Base-by-base conservation (phyloP, 164 flowering plant species). In the Amborella trichopoda region DNA sequence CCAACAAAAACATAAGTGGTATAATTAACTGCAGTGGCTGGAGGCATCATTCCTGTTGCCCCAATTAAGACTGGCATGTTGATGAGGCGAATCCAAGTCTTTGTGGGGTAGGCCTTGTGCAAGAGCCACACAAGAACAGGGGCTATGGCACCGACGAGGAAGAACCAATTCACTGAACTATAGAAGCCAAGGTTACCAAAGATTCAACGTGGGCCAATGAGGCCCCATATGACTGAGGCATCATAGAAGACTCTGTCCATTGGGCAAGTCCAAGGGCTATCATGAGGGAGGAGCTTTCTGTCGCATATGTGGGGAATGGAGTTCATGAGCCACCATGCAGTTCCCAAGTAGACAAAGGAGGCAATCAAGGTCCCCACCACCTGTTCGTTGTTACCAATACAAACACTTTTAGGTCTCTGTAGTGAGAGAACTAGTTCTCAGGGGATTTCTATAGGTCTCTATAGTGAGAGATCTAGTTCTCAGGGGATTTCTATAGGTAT, bases 241-340 rank as follows among this genome's bases (percentile, higher is more conserved):
- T 89, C 90, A 24, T 76, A 85, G 58, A 82, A 81, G 3, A 85
- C 90, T 1, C 55, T 69, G 58, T 82, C 87, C 5, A 48, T 13
- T 0, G 95, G 95, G 51, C 97, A 89, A 0, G 94, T 85, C 90
- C 94, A 89, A 6, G 64, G 65, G 54, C 80, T 81, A 54, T 64
- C 50, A 3, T 77, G 42, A 0, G 76, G 50, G 13, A 63, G 44
- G n/a, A 62, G 34, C 6, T 65, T 39, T 2, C 62, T 42, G 14
- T 76, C 64, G 20, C 97, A 85, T 1, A 89, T 69, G 54, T 71
- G 54, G 0, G 81, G 63, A 42, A 85, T 78, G 20, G 65, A 64
- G 18, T 71, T 80, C 76, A 85, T 69, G 25, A 89, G 72, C 93
- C 85, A 85, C 95, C 95, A 89, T 22, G 87, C 93, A 1, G 86